Evolutionary conservation across 1,284 basidiomycete species (phyloP), one percentile per base, ranked within the genome.

Genomic region (Erythrobasidium hasegawianum): DNA sequence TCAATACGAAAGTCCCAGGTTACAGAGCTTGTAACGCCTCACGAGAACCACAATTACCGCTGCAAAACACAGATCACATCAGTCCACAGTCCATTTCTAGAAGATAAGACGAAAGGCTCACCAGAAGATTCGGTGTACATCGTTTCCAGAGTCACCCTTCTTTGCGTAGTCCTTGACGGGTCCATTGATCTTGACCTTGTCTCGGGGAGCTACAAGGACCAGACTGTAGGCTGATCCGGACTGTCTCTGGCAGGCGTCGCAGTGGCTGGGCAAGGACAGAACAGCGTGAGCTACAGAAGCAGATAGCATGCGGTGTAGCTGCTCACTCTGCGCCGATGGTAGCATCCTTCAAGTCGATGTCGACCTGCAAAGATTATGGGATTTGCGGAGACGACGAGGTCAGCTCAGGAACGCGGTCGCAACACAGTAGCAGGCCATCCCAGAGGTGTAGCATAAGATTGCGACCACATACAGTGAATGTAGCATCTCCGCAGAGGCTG

Each of bases 131-230:
- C 62, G 62, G 33, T 58, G 55, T 4, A 65, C 62, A 26, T 57
- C 62, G 13, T 65, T 57, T 26, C 62, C 62, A 29, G 62, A 65
- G 56, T 65, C 62, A 47, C 62, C 62, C 18, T 41, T 49, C 39
- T 65, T 65, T 16, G 55, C 62, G 53, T 65, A 65, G 55, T 58
- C 56, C 56, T 64, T 64, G 24, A 64, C 61, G n/a, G 53, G 45
- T 16, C 62, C 62, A 24, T 41, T 65, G 38, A 65, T 65, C 62
- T 65, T 65, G 14, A 65, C 62, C 45, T 65, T 65, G 62, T 65
- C 62, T n/a, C 62, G 40, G 18, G 62, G 62, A 41, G 62, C 62
- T 27, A 65, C 62, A 43, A 65, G 45, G 29, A 65, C 62, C 55
- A 57, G 62, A n/a, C 55, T 57, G 62, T 55, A 65, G 33, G 62